Evolutionary conservation across 805 yeast genomes (phyloP), one percentile per base, ranked within the genome.

Genomic region (Myxozyma geophila): DNA sequence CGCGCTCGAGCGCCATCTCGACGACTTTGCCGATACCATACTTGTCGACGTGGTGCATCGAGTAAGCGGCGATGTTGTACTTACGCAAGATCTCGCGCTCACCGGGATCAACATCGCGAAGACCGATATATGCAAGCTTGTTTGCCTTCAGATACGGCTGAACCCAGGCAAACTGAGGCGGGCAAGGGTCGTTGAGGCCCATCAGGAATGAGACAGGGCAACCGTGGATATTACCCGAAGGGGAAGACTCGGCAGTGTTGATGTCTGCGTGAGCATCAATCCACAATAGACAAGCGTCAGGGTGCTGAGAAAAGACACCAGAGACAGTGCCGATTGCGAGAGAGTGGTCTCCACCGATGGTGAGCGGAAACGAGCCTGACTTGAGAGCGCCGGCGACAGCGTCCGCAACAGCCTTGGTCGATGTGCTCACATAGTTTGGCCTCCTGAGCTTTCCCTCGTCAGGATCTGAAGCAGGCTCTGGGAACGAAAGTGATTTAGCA

Each of bases 241-340:
- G 88, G 1, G 98, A 87, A 8, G 91, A 85, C 41, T 81, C 80
- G 10, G 97, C 90, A 0, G 98, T 88, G 80, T 95, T 95, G 74
- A 95, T 88, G 76, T 93, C 99, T 19, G 98, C 97, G 76, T 93
- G 99, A 0, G 99, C 99, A 77, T 93, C 99, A 71, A 93, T 88
- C 99, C 99, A 93, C 67, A 93, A 75, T 46, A 93, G 81, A 72
- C 96, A 92, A 35, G 96, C 91, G 70, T 92, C 91, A 19, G 97
- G 97, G 74, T 88, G 81, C 68, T 84, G 83, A 17, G 84, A 85
- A 67, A 91, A 81, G 39, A 92, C 89, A 1, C 96, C 98, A 37
- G 90, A 82, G 41, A 93, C 88, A 9, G 98, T 92, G 55, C 96
- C 96, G 72, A 93, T 91, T 57, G 96, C 98, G 69, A 93, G 88